These are phyloP conservation scores for Terfezia claveryi DNA, from an alignment of 495 filamentous ascomycete species.

Conservation along the genomic window DNA sequence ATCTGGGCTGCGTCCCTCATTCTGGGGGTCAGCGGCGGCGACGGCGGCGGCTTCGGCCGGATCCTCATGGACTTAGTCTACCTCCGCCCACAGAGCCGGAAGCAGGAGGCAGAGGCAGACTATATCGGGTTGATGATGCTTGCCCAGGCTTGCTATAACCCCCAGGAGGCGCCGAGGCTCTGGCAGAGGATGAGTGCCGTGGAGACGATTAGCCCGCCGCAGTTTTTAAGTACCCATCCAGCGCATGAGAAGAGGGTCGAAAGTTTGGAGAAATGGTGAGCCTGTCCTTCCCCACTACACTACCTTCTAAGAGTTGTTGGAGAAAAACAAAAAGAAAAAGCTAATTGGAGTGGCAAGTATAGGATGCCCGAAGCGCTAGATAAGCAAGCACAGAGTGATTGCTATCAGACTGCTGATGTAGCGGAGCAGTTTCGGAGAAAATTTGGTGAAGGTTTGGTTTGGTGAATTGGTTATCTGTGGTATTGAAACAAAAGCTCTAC, in stretches of 20 bases:
- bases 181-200: not conserved
- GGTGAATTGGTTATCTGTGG: not conserved
- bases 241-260: not conserved
- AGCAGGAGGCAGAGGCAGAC: conserved; percentile 49
- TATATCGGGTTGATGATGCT: conserved; percentile 65
- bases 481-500: too few relatives aligned
- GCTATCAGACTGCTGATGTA: not conserved
- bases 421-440: not conserved
- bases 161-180: not conserved
- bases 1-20: conserved; percentile 30
- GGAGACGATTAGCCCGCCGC: not conserved
- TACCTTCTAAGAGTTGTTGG: too few relatives aligned
- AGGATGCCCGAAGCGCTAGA: not conserved
- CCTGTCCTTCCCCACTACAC: too few relatives aligned
- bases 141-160: conserved; percentile 23
- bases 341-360: too few relatives aligned
- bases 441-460: not conserved
- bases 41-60: conserved; percentile 36
- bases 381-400: not conserved
- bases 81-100: conserved; percentile 45
- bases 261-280: not conserved
- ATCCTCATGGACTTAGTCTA: conserved; percentile 39
- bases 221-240: not conserved
- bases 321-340: too few relatives aligned
- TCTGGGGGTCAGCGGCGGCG: conserved; percentile 36